Evolutionary conservation across 2,329 filamentous ascomycete species (phyloP).

Genomic region (Trichocomaceae sp.): DNA sequence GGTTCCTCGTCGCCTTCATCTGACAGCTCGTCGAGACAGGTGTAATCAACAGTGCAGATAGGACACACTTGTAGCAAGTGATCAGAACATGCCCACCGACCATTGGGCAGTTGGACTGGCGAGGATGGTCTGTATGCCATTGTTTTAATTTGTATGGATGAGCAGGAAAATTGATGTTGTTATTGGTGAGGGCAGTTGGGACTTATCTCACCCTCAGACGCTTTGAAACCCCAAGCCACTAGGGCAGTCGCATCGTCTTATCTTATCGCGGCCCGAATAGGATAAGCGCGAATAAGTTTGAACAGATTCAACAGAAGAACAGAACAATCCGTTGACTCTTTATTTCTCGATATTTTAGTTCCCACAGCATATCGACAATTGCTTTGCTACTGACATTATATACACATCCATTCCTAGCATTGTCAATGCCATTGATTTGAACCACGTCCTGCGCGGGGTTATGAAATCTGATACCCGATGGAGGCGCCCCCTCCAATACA

Average conservation of each 20-base stretch:
- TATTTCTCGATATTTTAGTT: neutral
- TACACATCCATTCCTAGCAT: neutral
- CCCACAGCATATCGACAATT: neutral
- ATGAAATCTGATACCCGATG: constrained; percentile 15
- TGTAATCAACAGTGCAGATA: no score
- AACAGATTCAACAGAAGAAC: neutral
- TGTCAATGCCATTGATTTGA: neutral
- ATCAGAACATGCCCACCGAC: neutral
- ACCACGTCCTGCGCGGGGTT: no score
- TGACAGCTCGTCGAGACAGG: no score
- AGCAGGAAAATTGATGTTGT: no score
- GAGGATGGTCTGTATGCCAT: neutral
- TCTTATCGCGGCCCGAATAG: neutral
- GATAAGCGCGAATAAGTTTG: neutral
- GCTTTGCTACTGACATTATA: neutral
- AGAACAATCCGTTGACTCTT: neutral
- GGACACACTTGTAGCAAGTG: neutral
- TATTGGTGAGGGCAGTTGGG: no score
- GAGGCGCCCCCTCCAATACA: constrained; percentile 16
- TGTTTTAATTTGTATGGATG: no score
- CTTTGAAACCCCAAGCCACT: no score
- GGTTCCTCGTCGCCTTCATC: no score
- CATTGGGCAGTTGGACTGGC: neutral
- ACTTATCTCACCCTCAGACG: no score
- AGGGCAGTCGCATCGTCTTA: neutral